Percentiles rank a stretch among this genome's conserved stretches.
Evolutionary conservation across 768 basidiomycete genomes (phyloP).

Genomic region (Psilocybe cyanescens): DNA sequence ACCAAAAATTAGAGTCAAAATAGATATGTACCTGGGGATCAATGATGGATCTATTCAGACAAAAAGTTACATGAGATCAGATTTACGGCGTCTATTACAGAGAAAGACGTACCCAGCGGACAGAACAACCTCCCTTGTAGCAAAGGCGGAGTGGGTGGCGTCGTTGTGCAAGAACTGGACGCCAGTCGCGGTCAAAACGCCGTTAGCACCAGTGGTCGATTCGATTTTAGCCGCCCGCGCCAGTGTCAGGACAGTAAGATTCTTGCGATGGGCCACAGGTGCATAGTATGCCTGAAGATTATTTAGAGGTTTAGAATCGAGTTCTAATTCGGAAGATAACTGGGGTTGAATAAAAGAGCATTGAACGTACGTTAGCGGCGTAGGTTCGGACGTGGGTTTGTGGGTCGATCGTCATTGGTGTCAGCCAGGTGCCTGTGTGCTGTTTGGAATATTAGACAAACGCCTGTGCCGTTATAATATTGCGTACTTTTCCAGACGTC

Average conservation of each 20-base stretch:
- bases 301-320: neutral
- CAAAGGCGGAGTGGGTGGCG: neutral
- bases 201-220: neutral
- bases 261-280: slow-evolving; percentile 2
- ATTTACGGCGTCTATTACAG: no score
- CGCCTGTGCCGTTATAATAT: no score
- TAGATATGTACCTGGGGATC: neutral
- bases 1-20: neutral
- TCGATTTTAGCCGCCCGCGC: neutral
- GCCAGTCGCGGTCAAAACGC: neutral
- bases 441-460: neutral
- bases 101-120: slow-evolving; percentile 1
- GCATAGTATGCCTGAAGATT: slow-evolving; percentile 1
- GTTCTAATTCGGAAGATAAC: no score
- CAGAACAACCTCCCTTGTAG: neutral
- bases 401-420: slow-evolving; percentile 6
- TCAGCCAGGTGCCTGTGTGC: slow-evolving; percentile 4
- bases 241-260: neutral
- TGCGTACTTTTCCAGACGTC: slow-evolving; percentile 3
- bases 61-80: no score
- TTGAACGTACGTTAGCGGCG: slow-evolving; percentile 2
- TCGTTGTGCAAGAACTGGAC: slow-evolving; percentile 2
- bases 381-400: neutral
- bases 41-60: neutral
- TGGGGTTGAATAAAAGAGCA: neutral